Conservation (phyloP, 768 basidiomycete species). For the Psilocybe sp. region DNA sequence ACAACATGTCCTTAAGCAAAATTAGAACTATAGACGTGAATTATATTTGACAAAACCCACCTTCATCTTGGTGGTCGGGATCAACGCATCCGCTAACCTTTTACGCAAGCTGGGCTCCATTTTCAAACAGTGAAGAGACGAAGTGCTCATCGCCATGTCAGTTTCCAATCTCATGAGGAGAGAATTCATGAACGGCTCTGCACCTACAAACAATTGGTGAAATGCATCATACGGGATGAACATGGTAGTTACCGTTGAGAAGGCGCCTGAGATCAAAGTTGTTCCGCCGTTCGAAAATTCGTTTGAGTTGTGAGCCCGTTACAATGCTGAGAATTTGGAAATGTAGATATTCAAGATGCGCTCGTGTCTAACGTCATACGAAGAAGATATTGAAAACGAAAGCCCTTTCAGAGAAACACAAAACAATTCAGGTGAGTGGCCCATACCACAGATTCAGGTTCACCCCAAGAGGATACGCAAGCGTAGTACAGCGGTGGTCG, state of each 20-base stretch:
- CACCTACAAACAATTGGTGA: constrained; percentile 45
- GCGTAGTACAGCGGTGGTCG: constrained; percentile 90
- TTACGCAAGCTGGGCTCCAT: constrained; percentile 69
- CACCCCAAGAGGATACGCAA: constrained; percentile 89
- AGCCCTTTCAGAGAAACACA: constrained; percentile 4
- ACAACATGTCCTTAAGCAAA: neutral
- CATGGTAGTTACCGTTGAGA: constrained; percentile 48
- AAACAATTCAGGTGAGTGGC: neutral
- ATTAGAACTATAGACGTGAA: neutral
- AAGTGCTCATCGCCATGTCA: constrained; percentile 80
- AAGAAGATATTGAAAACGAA: constrained; percentile 21
- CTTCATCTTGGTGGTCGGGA: constrained; percentile 80
- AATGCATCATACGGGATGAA: neutral
- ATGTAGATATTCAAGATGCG: constrained; percentile 93
- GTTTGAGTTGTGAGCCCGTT: constrained; percentile 77
- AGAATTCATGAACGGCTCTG: constrained; percentile 77
- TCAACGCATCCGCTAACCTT: constrained; percentile 75
- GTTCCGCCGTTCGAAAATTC: constrained; percentile 83
- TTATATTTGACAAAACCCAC: constrained; percentile 29
- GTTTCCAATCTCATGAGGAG: constrained; percentile 68
- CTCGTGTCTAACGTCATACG: constrained; percentile 78
- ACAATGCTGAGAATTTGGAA: constrained; percentile 91
- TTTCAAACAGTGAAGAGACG: constrained; percentile 78
- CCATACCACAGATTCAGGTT: constrained; percentile 93
- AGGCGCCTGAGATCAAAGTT: constrained; percentile 89